Evolutionary conservation across 2,329 filamentous ascomycete genomes (phyloP).

Genomic region (Colletotrichum sp.): DNA sequence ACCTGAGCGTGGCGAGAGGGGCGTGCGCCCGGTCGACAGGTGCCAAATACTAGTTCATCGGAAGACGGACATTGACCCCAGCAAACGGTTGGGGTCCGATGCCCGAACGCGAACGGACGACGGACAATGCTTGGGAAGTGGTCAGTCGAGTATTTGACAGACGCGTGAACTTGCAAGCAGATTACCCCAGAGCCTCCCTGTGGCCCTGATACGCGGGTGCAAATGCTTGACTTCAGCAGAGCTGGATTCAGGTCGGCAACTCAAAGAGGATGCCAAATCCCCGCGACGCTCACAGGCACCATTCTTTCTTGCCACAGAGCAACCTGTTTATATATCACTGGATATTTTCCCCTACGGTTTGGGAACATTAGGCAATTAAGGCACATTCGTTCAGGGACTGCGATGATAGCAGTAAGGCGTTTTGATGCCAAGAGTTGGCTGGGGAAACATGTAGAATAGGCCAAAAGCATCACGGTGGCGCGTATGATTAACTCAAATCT

Average conservation of each 20-base stretch:
- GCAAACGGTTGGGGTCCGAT: neutral
- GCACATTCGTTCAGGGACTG: slow-evolving; percentile 6
- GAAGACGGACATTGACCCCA: neutral
- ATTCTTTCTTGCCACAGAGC: neutral
- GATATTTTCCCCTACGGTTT: neutral
- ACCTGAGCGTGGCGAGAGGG: neutral
- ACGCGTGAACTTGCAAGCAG: slow-evolving; percentile 9
- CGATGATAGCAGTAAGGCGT: neutral
- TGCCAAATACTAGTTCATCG: neutral
- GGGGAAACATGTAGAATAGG: slow-evolving; percentile 15
- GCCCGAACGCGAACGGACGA: neutral
- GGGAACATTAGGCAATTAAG: neutral
- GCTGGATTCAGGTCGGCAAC: neutral
- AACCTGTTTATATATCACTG: neutral
- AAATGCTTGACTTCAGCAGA: neutral
- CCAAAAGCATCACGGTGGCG: slow-evolving; percentile 17
- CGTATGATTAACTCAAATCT: slow-evolving; percentile 50
- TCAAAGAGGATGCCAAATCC: neutral
- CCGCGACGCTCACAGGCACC: neutral
- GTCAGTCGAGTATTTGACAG: neutral
- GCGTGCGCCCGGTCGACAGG: neutral
- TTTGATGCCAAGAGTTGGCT: neutral
- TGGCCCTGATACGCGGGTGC: neutral
- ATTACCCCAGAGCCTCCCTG: neutral
- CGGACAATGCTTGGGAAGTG: slow-evolving; percentile 11